Conservation (phyloP, 495 filamentous ascomycete genomes). For the Penicillium psychrofluorescens region DNA sequence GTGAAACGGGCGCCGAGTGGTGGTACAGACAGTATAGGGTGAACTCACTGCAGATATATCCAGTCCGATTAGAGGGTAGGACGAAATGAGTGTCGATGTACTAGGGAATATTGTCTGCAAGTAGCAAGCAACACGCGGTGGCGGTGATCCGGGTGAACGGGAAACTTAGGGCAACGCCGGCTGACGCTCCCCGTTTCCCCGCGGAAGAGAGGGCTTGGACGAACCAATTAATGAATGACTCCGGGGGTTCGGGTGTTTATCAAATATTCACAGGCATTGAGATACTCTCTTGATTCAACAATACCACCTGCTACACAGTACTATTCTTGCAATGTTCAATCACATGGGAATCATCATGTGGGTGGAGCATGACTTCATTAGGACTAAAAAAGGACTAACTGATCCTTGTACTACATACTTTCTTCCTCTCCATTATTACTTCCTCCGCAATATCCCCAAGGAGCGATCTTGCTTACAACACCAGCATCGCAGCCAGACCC, state of each 20-base stretch:
- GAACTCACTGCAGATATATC: no score
- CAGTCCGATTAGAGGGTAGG: no score
- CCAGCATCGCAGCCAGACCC: slow-evolving; percentile 33
- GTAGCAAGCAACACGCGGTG: no score
- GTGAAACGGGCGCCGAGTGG: slow-evolving; percentile 8
- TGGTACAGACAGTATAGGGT: not conserved
- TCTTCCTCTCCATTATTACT: no score
- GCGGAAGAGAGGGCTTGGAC: slow-evolving; percentile 10
- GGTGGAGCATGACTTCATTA: slow-evolving; percentile 18
- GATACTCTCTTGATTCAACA: not conserved
- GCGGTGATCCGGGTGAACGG: slow-evolving; percentile 17
- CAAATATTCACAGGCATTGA: not conserved
- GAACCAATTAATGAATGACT: no score
- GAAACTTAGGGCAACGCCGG: slow-evolving; percentile 7
- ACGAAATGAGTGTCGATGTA: no score
- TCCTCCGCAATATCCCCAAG: no score
- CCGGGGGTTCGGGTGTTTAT: not conserved
- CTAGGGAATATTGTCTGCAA: no score
- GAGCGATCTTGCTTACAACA: slow-evolving; percentile 21
- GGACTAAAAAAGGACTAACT: not conserved
- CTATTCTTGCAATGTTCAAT: not conserved
- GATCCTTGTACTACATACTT: no score
- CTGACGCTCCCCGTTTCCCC: slow-evolving; percentile 9
- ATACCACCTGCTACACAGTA: no score
- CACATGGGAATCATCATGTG: slow-evolving; percentile 9